Evolutionary conservation across 2,329 filamentous ascomycete species (phyloP), one percentile per base, ranked within the genome.

Genomic region (Gaeumannomyces sp.): DNA sequence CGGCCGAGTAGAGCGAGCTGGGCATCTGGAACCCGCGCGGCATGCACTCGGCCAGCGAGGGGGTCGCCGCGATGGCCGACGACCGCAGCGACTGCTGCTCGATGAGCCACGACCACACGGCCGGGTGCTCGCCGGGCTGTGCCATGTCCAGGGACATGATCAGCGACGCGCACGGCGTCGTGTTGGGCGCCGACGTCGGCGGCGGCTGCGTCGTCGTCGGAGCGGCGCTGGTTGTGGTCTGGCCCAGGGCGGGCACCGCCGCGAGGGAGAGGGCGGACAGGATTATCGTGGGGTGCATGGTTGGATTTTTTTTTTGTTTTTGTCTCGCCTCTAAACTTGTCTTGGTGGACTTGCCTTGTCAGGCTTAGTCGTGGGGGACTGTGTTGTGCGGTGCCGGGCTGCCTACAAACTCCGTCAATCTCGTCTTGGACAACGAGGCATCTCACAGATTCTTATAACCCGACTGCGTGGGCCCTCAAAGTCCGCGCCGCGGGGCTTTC

Each of bases 41-140:
- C 45, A n/a, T 10, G 45, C 45, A 53, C 45, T n/a, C 45, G 19
- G 19, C 16, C 45, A n/a, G 45, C 45, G 45, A 16, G 22, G 25
- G n/a, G 31, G 29, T 61, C 19, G 35, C n/a, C 19, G 16, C 16
- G 4, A 62, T 3, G 38, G 61, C 35, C 35, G 35, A 38, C 35
- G 35, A 38, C 35, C 35, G 35, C 35, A 19, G 16, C 35, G 35
- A 14, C 35, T 38, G 13, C 35, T 38, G 35, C 35, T 38, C 35
- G 45, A 62, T 68, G 59, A 4, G n/a, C 58, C 61, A 61, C 28
- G 60, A 61, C 35, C 4, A 8, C 28, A 22, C 25, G 25, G 57
- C 57, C 25, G 27, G 57, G 25, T 27, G 57, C 25, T 16, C 27
- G 35, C 16, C 4, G 14, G 57, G 57, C 57, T 13, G 6, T 11